Evolutionary conservation across 371 early-diverging fungal species (phyloP).

Genomic region (Mucor lusitanicus): DNA sequence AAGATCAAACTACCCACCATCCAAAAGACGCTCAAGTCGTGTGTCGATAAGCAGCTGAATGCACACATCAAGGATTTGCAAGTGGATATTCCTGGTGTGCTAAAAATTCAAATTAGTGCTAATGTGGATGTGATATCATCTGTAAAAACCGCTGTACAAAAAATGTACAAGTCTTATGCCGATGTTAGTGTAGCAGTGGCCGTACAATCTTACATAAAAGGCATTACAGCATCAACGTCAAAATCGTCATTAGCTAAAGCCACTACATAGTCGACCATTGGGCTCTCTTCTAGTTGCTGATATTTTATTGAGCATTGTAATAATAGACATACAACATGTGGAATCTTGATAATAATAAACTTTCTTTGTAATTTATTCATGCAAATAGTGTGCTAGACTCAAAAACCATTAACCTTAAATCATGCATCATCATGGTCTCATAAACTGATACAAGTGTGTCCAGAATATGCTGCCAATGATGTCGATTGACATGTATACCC

Average conservation of each 20-base stretch:
- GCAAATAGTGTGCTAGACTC: too few species aligned
- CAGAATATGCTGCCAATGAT: too few species aligned
- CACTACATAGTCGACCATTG: background rate
- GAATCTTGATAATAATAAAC: background rate
- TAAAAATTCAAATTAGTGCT: slow-evolving; percentile 13
- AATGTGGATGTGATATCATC: slow-evolving; percentile 15
- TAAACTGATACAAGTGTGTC: too few species aligned
- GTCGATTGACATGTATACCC: too few species aligned
- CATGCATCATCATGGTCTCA: background rate
- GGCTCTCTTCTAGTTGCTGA: background rate
- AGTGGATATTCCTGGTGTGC: slow-evolving; percentile 13
- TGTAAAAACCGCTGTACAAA: slow-evolving; percentile 12
- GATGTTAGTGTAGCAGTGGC: slow-evolving; percentile 7
- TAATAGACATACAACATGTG: background rate
- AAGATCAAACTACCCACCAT: slow-evolving; percentile 21
- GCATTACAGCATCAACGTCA: background rate
- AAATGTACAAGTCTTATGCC: slow-evolving; percentile 12
- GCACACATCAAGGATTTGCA: slow-evolving; percentile 7
- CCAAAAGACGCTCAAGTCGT: slow-evolving; percentile 7
- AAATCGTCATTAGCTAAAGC: background rate
- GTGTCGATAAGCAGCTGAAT: slow-evolving; percentile 10
- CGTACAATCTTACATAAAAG: slow-evolving; percentile 8
- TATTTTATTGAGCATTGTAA: background rate
- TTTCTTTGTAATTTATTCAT: background rate
- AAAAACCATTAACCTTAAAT: background rate